Base-by-base conservation (phyloP, 2,329 filamentous ascomycete species). In the Alternaria brassicicola region DNA sequence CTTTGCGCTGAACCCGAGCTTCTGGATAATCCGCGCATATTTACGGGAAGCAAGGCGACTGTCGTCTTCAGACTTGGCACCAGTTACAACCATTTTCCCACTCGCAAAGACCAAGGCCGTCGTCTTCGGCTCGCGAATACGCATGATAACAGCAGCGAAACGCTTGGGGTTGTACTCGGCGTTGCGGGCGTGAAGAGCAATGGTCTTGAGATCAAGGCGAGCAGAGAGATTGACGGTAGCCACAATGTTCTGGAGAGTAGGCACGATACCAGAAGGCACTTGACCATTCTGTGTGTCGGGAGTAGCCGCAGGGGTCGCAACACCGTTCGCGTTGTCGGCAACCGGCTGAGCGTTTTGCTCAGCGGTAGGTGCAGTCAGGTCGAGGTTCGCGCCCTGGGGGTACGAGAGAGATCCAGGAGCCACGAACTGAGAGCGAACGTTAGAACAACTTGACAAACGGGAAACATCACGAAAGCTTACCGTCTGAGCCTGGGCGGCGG, bases 161-260 rank as follows among this genome's bases (percentile, higher is more conserved):
- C 94, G 94, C 93, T 97, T 97, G 63, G 93, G 93, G 78, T 97
- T 97, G 85, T 97, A 97, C 85, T 98, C 95, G 65, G 95, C 95
- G 79, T 98, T 99, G 81, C 95, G 89, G 65, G 95, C 95, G 81
- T 99, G 95, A 78, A 98, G 86, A 72, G 95, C 95, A 78, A 99
- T 98, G 72, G 95, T 98, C 90, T 98, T 98, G 70, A 99, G 86
- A 78, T 99, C 95, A 82, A 98, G 84, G 71, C 94, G 93, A 82
- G 94, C 97, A 96, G 84, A 98, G 92, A 98, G 86, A 80, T 98
- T 98, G 84, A 98, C 95, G 70, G 95, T 99, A 69, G 95, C 94
- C 80, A 98, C 94, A 82, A 98, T 97, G 84, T 98, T 97, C 69
- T 73, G 69, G 25, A 74, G 70, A 48, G 71, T 74, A 33, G 71